Evolutionary conservation across 176 grass and related monocot species (phyloP), one percentile per base, ranked within the genome.

Genomic region (Melocanna baccifera): DNA sequence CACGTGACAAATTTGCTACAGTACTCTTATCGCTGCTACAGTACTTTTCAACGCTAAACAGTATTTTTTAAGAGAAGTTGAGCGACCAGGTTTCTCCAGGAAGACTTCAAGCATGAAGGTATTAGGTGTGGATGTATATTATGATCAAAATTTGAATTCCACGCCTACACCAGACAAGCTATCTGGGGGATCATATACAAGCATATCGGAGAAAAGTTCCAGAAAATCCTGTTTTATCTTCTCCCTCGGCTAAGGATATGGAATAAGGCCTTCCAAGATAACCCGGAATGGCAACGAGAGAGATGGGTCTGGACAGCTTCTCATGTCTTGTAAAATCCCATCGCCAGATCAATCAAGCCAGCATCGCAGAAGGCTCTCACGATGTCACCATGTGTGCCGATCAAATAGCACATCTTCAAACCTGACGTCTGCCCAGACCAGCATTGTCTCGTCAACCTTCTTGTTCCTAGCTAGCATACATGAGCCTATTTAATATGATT

Each of bases 321-420:
- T 94, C 96, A 96, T 99, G 56, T 99, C 93, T 1, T 81, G 0
- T 99, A 99, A 34, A 96, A 73, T 42, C 96, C 91, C 93, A 99
- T 94, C 0, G 89, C 93, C 16, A 96, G 87, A 71, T 85, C 91
- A 72, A 91, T 89, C 61, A 99, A 75, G 48, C 87, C 89, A 23
- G 83, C 77, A 0, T 96, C 91, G 9, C 75, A 86, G 82, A 89
- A 96, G 42, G 91, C 89, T 67, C 96, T 89, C 36, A 94, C 84
- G 15, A 93, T 81, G 39, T 97, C 92, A 0, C 92, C 95, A 0
- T 91, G 95, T 97, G 67, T 97, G 95, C 69, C 94, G 87, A 83
- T 99, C 93, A 84, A 96, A 85, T 19, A 84, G 34, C 37, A 96
- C 89, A 20, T 87, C 84, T 90, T 99, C 93, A 56, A 83, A 91